Conservation (phyloP, 2,329 filamentous ascomycete species). For the Nigrospora oryzae region DNA sequence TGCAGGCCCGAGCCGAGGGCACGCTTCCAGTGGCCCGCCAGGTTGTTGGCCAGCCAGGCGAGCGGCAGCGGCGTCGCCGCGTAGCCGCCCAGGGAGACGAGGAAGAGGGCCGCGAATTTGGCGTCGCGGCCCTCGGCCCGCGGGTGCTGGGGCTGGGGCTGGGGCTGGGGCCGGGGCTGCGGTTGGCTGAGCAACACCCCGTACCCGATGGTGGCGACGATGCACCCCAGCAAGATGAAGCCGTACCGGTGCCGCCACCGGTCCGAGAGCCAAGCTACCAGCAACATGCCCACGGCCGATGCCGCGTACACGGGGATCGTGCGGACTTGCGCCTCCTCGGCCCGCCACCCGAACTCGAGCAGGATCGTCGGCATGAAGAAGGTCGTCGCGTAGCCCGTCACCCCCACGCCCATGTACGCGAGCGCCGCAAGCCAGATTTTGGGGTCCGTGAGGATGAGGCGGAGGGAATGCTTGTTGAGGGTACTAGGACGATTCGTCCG, state of each 20-base stretch:
- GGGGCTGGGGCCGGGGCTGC: background rate
- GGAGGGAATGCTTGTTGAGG: constrained; percentile 17
- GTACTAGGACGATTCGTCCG: constrained; percentile 8
- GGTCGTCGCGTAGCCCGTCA: constrained; percentile 22
- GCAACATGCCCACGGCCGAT: constrained; percentile 20
- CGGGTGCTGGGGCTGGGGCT: constrained; percentile 7
- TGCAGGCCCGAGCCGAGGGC: constrained; percentile 39
- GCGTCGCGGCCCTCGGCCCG: constrained; percentile 12
- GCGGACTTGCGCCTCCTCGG: constrained; percentile 24
- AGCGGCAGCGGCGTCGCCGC: constrained; percentile 25
- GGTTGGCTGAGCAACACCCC: constrained; percentile 18
- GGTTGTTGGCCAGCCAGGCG: constrained; percentile 43
- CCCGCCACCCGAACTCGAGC: constrained; percentile 26
- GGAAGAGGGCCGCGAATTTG: constrained; percentile 27
- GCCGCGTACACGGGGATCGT: constrained; percentile 29
- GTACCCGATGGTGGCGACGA: constrained; percentile 21
- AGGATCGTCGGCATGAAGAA: constrained; percentile 34
- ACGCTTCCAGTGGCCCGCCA: constrained; percentile 43
- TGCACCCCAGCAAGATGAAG: constrained; percentile 21
- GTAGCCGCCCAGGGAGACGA: constrained; percentile 24
- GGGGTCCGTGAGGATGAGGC: constrained; percentile 25
- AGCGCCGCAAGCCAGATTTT: constrained; percentile 29
- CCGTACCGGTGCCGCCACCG: constrained; percentile 21
- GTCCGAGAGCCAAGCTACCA: constrained; percentile 24
- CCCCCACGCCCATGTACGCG: constrained; percentile 19